Conservation (phyloP, 352 stramenopile genomes). For the Globisporangium sylvaticum region DNA sequence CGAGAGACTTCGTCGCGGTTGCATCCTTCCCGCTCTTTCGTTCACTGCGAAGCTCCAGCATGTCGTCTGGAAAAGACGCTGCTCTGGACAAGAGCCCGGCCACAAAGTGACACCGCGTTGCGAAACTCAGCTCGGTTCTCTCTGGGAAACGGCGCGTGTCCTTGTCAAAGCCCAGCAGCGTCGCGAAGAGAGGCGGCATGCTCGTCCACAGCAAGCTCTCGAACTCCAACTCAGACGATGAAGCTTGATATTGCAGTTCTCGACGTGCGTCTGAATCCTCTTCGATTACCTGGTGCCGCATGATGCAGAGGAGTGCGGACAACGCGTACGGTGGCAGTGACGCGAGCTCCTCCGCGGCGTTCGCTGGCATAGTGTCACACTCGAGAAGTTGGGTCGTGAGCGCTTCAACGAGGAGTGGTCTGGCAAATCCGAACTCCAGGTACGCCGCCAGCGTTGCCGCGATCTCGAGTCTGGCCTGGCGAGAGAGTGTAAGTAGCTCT, state of each 20-base stretch:
- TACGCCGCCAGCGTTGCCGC: slow-evolving; percentile 28
- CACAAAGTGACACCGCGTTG: slow-evolving; percentile 33
- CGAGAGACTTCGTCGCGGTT: not conserved
- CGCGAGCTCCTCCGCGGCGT: slow-evolving; percentile 30
- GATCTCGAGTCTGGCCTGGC: slow-evolving; percentile 30
- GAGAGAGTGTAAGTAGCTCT: slow-evolving; percentile 26
- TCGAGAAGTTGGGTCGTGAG: slow-evolving; percentile 43
- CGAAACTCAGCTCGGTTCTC: slow-evolving; percentile 6
- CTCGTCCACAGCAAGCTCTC: slow-evolving; percentile 32
- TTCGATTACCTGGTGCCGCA: slow-evolving; percentile 28
- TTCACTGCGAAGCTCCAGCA: not conserved
- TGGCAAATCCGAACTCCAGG: slow-evolving; percentile 40
- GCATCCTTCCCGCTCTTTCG: slow-evolving; percentile 8
- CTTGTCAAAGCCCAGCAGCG: slow-evolving; percentile 20
- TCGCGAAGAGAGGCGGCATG: slow-evolving; percentile 40
- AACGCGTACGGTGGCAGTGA: slow-evolving; percentile 42
- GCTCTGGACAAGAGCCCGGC: slow-evolving; percentile 43
- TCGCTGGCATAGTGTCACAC: slow-evolving; percentile 12
- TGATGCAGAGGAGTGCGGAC: slow-evolving; percentile 27
- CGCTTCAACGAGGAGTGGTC: slow-evolving; percentile 36
- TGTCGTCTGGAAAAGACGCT: slow-evolving; percentile 38
- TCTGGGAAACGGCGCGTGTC: not conserved
- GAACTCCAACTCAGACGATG: slow-evolving; percentile 8
- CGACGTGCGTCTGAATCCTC: slow-evolving; percentile 19
- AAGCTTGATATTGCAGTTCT: not conserved